These are phyloP conservation scores for Kuraishia borneana DNA, from an alignment of 805 yeast species.

Conservation along the genomic window DNA sequence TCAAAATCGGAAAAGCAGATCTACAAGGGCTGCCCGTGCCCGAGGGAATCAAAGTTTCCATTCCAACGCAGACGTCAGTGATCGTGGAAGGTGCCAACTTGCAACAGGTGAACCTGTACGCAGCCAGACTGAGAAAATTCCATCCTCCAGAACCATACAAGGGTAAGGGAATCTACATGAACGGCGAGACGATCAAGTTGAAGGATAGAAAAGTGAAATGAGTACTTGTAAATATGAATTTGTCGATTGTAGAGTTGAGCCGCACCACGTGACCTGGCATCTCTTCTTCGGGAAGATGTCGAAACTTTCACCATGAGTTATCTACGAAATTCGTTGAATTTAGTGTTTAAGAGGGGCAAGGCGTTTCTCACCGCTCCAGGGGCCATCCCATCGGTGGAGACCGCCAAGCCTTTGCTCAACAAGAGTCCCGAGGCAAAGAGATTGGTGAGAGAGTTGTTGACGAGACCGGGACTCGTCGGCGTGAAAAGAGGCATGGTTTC, in stretches of 20 bases:
- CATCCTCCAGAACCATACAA: conserved; percentile 98
- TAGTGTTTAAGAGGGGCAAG: conserved; percentile 10
- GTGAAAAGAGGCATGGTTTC: conserved; percentile 86
- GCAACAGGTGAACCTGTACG: conserved; percentile 79
- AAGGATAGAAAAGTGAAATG: conserved; percentile 92
- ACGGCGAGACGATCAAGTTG: conserved; percentile 81
- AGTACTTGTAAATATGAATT: too few species aligned
- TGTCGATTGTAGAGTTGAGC: too few species aligned
- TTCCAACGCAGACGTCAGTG: conserved; percentile 80
- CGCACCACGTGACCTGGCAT: too few species aligned
- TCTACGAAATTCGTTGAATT: too few species aligned
- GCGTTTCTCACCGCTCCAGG: conserved; percentile 39
- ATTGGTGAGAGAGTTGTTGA: conserved; percentile 58
- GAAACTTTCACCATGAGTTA: too few species aligned
- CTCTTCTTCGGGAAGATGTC: too few species aligned
- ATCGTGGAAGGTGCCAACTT: conserved; percentile 81
- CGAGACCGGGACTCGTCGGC: conserved; percentile 78
- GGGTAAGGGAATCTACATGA: conserved; percentile 93
- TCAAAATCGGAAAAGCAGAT: conserved; percentile 84
- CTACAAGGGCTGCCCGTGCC: conserved; percentile 74
- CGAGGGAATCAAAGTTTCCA: conserved; percentile 55
- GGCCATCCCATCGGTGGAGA: conserved; percentile 35
- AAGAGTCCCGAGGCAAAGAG: conserved; percentile 65
- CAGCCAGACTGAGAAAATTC: conserved; percentile 75
- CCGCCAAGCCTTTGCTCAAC: conserved; percentile 39